Evolutionary conservation across 176 grass and related monocot genomes (phyloP).

Genomic region (Saccharum officinarum): DNA sequence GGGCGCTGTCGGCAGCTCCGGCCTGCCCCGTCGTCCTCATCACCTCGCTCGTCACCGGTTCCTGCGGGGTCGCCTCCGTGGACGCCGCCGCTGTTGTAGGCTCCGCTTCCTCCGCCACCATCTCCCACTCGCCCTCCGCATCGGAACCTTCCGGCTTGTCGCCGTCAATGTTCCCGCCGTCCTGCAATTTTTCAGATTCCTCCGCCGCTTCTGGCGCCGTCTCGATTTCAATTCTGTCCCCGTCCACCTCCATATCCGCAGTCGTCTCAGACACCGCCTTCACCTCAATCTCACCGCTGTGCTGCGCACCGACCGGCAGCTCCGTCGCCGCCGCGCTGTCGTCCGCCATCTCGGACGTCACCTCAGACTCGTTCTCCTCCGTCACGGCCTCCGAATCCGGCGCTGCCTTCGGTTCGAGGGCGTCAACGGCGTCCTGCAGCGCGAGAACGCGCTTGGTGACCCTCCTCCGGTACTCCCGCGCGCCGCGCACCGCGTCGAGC

Average conservation of each 20-base stretch:
- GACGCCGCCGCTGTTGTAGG: neutral
- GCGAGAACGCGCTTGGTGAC: slow-evolving; percentile 60
- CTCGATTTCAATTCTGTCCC: neutral
- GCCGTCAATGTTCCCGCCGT: neutral
- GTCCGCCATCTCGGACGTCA: neutral
- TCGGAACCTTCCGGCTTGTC: neutral
- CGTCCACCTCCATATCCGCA: slow-evolving; percentile 20
- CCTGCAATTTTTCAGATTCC: neutral
- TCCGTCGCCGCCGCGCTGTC: neutral
- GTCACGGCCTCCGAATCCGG: neutral
- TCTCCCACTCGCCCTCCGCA: slow-evolving; percentile 42
- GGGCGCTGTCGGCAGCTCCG: neutral
- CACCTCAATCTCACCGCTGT: neutral
- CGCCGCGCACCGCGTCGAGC: slow-evolving; percentile 62
- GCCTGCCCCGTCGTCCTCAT: neutral
- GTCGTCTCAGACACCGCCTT: neutral
- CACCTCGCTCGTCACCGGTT: neutral
- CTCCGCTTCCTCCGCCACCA: slow-evolving; percentile 3
- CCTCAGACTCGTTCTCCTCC: neutral
- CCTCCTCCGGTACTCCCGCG: slow-evolving; percentile 58
- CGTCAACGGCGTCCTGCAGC: slow-evolving; percentile 72
- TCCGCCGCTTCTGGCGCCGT: neutral
- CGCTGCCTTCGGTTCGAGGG: slow-evolving; percentile 16
- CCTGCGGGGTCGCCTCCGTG: neutral
- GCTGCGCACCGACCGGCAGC: neutral